A percentile compares a stretch with the other conserved stretches of the same genome.
Evolutionary conservation across 192 early-diverging fungal genomes (phyloP).

Genomic region (Gryganskiella cystojenkinii): DNA sequence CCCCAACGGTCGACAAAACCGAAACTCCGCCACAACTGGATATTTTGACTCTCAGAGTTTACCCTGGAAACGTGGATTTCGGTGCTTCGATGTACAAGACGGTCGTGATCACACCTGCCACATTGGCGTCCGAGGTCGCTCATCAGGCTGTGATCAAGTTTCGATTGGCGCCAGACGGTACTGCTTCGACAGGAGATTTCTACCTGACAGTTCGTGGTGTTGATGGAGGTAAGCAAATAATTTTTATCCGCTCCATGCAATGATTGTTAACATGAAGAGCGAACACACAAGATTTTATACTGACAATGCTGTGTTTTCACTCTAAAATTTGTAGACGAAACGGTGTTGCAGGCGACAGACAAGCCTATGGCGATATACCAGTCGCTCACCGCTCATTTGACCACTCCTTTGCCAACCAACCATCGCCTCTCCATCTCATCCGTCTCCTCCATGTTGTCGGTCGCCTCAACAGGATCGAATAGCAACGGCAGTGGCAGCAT

Average conservation of each 20-base stretch:
- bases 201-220: slow-evolving; percentile 63
- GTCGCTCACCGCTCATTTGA: slow-evolving; percentile 59
- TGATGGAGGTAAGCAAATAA: slow-evolving; percentile 56
- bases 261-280: not conserved
- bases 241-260: not conserved
- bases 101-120: slow-evolving; percentile 57
- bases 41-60: slow-evolving; percentile 60
- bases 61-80: slow-evolving; percentile 67
- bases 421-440: slow-evolving; percentile 55
- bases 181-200: slow-evolving; percentile 58
- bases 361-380: slow-evolving; percentile 66
- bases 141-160: slow-evolving; percentile 65
- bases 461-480: slow-evolving; percentile 32
- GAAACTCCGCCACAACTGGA: slow-evolving; percentile 45
- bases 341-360: slow-evolving; percentile 60
- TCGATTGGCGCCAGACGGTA: slow-evolving; percentile 58
- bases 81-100: slow-evolving; percentile 65
- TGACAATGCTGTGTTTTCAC: not conserved
- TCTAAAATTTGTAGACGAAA: slow-evolving; percentile 48
- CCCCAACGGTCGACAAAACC: slow-evolving; percentile 19
- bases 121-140: slow-evolving; percentile 59
- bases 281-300: not conserved
- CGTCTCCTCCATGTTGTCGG: slow-evolving; percentile 55
- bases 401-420: slow-evolving; percentile 61
- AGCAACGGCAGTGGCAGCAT: slow-evolving; percentile 4